Conservation (phyloP, 306 rosid genomes). For the Cicer yamashitae region DNA sequence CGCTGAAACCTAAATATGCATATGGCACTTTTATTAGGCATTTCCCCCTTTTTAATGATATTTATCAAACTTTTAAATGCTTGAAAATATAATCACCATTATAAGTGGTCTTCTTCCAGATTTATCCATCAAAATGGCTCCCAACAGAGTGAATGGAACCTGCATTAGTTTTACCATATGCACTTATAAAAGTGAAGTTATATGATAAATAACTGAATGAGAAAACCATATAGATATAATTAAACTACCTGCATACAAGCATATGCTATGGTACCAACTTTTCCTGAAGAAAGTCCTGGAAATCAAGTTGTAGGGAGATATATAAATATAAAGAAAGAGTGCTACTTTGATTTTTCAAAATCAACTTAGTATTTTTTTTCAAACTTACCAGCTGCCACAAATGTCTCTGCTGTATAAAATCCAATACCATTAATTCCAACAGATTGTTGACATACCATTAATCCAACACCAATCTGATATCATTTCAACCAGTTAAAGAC, state of each 20-base stretch:
- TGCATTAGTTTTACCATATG: conserved; percentile 42
- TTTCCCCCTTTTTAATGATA: not conserved
- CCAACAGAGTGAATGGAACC: conserved; percentile 64
- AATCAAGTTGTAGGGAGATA: conserved; percentile 9
- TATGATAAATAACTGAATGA: not conserved
- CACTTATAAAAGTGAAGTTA: conserved; percentile 14
- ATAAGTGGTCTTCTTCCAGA: conserved; percentile 77
- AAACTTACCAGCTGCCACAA: conserved; percentile 69
- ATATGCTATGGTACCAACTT: conserved; percentile 72
- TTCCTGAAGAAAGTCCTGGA: conserved; percentile 71
- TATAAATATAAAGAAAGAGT: conserved; percentile 1
- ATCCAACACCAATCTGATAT: conserved; percentile 78
- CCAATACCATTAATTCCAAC: conserved; percentile 79
- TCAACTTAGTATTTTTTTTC: not conserved
- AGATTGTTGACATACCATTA: conserved; percentile 80
- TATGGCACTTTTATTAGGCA: conserved; percentile 20
- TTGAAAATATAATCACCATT: conserved; percentile 48
- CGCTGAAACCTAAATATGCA: conserved; percentile 55
- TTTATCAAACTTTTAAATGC: not conserved
- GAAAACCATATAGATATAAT: conserved; percentile 14
- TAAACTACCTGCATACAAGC: conserved; percentile 71
- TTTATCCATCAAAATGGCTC: conserved; percentile 68
- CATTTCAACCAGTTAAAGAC: conserved; percentile 35
- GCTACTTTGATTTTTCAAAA: conserved; percentile 7
- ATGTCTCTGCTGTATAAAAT: conserved; percentile 70